Base-by-base conservation (phyloP, 192 early-diverging fungal genomes). In the Pilobolus umbonatus region DNA sequence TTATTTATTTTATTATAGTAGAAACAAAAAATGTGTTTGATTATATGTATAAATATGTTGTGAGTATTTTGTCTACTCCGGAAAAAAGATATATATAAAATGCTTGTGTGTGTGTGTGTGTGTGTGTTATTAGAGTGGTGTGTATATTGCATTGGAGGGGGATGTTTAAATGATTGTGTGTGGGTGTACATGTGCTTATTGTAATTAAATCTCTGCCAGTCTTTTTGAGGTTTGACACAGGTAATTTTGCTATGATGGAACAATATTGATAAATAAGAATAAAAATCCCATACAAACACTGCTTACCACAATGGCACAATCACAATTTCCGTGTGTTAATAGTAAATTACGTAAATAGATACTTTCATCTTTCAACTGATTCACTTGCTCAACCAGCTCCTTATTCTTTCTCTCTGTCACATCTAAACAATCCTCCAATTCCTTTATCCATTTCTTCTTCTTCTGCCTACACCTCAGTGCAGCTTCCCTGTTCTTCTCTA, bases 391-490 rank as follows among this genome's bases (percentile, higher is more conserved):
- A 42, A 49, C 45, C 15, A 68, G 53, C 5, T 52, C 54, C 36
- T 62, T 68, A 39, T 68, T 68, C n/a, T 39, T 52, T 15, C 38
- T 44, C 1, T 32, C 48, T 1, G 54, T 52, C 12, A 40, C 53
- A n/a, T 68, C 66, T 14, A 54, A 68, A 4, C 60, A 54, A 26
- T 54, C 38, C 42, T 68, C 66, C 19, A 68, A 31, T 9, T 68
- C 53, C 21, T 68, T 43, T 45, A 61, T 48, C 66, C 66, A 68
- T 1, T 50, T 40, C 53, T 68, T 68, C 54, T 68, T 68, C 55
- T 68, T 68, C 21, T 68, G 66, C 21, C 66, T 32, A 21, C 66
- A 68, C 7, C 60, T 61, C 8, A 52, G 62, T 26, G 66, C 66
- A 49, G 64, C 64, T 17, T 60, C 49, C 15, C 64, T 48, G 21